Percentiles rank a stretch among this genome's conserved stretches.
These are phyloP conservation scores for Corylus americana DNA, from an alignment of 306 rosid species.

Conservation along the genomic window DNA sequence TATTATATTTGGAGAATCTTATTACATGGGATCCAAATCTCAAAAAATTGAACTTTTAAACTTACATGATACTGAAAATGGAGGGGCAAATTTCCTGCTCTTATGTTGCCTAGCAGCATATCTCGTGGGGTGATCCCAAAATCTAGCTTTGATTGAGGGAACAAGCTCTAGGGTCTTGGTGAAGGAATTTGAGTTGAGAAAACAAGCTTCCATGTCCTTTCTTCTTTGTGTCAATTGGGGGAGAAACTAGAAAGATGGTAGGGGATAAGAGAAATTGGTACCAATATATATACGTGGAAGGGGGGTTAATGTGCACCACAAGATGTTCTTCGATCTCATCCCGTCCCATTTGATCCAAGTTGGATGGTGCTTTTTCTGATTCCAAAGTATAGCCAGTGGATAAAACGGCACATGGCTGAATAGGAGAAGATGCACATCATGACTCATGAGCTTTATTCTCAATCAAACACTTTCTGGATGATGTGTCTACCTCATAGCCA, in stretches of 20 bases:
- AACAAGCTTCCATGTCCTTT: conserved; percentile 70
- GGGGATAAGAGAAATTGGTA: conserved; percentile 2
- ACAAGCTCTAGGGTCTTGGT: conserved; percentile 37
- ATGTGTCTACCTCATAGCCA: conserved; percentile 44
- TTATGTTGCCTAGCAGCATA: conserved; percentile 31
- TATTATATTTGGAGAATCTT: too few species aligned
- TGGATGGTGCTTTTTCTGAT: conserved; percentile 23
- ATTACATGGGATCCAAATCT: not conserved
- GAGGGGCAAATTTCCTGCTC: conserved; percentile 36
- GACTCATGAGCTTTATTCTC: conserved; percentile 21
- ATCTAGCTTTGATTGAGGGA: conserved; percentile 28
- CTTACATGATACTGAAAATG: conserved; percentile 55
- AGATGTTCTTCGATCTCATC: conserved; percentile 29
- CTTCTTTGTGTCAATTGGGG: conserved; percentile 14
- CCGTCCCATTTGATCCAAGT: conserved; percentile 41
- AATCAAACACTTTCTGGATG: conserved; percentile 30
- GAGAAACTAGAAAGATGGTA: conserved; percentile 8
- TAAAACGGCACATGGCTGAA: conserved; percentile 43
- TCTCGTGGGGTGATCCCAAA: conserved; percentile 28
- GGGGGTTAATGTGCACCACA: conserved; percentile 47
- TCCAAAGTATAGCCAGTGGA: conserved; percentile 49
- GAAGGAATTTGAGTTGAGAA: conserved; percentile 59
- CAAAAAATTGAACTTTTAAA: conserved; percentile 11
- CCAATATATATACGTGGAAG: conserved; percentile 25
- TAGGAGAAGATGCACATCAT: conserved; percentile 18